Evolutionary conservation across 1,139 yeast species (phyloP).

Genomic region (Kodamaea arcana): DNA sequence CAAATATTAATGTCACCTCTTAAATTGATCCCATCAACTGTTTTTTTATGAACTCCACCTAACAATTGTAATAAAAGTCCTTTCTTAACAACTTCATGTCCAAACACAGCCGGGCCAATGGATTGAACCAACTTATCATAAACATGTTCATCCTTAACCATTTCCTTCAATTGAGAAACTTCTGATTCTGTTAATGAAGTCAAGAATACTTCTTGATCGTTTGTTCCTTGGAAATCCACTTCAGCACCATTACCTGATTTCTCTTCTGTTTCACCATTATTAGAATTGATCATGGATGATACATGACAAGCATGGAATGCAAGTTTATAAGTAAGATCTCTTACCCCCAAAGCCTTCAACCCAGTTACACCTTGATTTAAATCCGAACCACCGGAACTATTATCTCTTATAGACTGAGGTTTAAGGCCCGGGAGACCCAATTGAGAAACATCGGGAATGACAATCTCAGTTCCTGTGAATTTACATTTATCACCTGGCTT

Average conservation of each 20-base stretch:
- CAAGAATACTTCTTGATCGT: conserved; percentile 76
- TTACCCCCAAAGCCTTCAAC: conserved; percentile 80
- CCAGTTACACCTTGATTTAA: conserved; percentile 84
- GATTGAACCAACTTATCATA: conserved; percentile 84
- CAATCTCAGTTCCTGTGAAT: conserved; percentile 94
- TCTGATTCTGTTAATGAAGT: conserved; percentile 80
- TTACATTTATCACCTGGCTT: conserved; percentile 97
- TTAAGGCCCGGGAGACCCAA: conserved; percentile 96
- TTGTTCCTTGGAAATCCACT: conserved; percentile 32
- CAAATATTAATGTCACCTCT: conserved; percentile 98
- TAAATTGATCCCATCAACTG: conserved; percentile 90
- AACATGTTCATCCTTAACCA: conserved; percentile 88
- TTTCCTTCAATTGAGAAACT: conserved; percentile 75
- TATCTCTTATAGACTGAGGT: conserved; percentile 76
- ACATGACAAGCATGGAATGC: conserved; percentile 94
- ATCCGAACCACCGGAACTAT: conserved; percentile 59
- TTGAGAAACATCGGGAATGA: conserved; percentile 92
- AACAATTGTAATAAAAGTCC: conserved; percentile 84
- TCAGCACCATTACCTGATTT: conserved; percentile 35
- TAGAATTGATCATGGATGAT: conserved; percentile 50
- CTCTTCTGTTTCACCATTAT: conserved; percentile 36
- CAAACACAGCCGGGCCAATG: conserved; percentile 95
- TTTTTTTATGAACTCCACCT: conserved; percentile 94
- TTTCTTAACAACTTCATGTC: conserved; percentile 91
- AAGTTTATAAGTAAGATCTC: conserved; percentile 88